A percentile compares a stretch with the other conserved stretches of the same genome.
Conservation (phyloP, 1,284 basidiomycete species). For the Rhodotorula sp. region DNA sequence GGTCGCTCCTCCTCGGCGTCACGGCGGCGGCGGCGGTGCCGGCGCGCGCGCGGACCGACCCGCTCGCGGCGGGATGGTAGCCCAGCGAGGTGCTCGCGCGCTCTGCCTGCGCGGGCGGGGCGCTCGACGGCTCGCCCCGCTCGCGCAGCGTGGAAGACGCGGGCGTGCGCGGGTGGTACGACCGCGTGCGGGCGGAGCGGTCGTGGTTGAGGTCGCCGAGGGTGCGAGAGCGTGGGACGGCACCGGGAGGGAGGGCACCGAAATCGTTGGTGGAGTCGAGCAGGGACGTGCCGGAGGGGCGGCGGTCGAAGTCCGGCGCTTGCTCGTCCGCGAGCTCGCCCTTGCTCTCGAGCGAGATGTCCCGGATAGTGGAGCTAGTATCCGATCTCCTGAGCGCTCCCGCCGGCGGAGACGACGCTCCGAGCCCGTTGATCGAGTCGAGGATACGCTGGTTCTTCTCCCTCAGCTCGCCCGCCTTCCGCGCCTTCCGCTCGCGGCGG, state of each 20-base stretch:
- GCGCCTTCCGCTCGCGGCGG: not conserved
- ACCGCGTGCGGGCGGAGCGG: too few relatives aligned
- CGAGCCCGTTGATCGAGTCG: constrained; percentile 29
- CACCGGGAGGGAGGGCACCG: not conserved
- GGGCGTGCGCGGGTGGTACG: too few relatives aligned
- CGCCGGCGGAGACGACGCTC: not conserved
- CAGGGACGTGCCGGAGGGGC: not conserved
- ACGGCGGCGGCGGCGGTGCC: not conserved
- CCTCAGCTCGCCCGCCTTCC: not conserved
- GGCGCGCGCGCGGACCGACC: not conserved
- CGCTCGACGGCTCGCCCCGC: not conserved
- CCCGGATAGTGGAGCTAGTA: constrained; percentile 20
- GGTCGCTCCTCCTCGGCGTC: constrained; percentile 2
- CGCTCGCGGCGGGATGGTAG: not conserved
- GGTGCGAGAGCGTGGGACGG: constrained; percentile 17
- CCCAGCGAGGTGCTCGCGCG: not conserved
- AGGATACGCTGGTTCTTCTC: constrained; percentile 32
- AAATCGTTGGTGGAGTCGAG: constrained; percentile 1
- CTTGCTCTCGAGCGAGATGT: not conserved
- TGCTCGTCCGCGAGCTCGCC: not conserved
- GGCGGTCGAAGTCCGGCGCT: not conserved
- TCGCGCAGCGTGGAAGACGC: not conserved
- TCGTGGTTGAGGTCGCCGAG: constrained; percentile 9
- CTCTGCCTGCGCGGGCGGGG: not conserved
- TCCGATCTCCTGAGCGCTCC: constrained; percentile 11